phyloP scores from a whole-genome alignment of 257 asterid genomes.

The Jasminum sambac region DNA sequence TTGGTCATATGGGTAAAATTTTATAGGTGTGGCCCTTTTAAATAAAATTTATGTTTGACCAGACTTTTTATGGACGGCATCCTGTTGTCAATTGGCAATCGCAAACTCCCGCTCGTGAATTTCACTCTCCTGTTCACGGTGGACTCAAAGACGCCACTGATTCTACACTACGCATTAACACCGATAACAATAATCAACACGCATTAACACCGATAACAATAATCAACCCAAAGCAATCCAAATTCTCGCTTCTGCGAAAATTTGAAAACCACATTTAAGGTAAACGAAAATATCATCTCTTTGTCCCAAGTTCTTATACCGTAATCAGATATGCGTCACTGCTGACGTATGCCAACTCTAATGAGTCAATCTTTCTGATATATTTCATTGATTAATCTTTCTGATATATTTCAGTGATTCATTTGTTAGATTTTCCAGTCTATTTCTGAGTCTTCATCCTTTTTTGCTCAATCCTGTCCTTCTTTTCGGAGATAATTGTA shows the following conservation, averaged over 20 bases:
- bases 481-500: constrained; percentile 14
- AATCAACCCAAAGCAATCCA: neutral
- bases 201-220: neutral
- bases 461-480: constrained; percentile 15
- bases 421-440: neutral
- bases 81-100: neutral
- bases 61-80: too few species aligned
- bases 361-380: neutral
- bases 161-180: neutral
- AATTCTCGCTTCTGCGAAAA: neutral
- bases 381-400: neutral
- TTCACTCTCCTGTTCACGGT: neutral
- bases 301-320: too few species aligned
- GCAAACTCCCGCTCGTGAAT: neutral
- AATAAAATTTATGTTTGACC: too few species aligned
- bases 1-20: too few species aligned
- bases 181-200: neutral
- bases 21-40: too few species aligned
- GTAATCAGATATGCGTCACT: constrained; percentile 20
- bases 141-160: neutral
- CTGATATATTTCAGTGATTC: neutral
- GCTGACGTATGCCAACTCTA: constrained; percentile 23
- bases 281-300: too few species aligned
- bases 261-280: neutral
- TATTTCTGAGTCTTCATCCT: neutral